Conservation (phyloP, 257 asterid genomes). For the Petunia secreta region DNA sequence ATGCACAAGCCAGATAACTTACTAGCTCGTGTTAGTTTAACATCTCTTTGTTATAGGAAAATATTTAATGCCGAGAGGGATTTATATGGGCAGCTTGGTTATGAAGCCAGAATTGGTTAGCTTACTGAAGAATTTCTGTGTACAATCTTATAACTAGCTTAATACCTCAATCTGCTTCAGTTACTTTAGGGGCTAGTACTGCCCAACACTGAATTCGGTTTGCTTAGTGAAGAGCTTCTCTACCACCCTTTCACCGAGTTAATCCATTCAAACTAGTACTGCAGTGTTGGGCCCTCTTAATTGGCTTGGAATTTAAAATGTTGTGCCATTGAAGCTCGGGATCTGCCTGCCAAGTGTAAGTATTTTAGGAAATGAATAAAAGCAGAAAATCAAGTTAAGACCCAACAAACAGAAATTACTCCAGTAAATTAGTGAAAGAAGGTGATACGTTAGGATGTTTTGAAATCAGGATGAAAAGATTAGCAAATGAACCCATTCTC, state of each 20-base stretch:
- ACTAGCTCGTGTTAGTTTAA: background rate
- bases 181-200: background rate
- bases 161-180: constrained; percentile 6
- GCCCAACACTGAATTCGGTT: constrained; percentile 3
- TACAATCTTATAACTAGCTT: background rate
- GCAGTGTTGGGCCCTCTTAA: background rate
- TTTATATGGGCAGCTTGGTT: background rate
- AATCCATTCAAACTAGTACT: background rate
- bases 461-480: constrained; percentile 4
- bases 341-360: background rate
- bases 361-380: constrained; percentile 21
- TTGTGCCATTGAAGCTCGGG: constrained; percentile 13
- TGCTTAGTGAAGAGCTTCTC: background rate
- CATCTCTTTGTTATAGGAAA: constrained; percentile 7
- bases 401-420: background rate
- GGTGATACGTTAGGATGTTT: constrained; percentile 4
- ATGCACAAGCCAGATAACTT: background rate
- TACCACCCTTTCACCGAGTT: constrained; percentile 1
- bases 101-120: constrained; percentile 12
- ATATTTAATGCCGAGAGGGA: background rate
- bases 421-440: constrained; percentile 16
- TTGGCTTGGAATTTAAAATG: background rate
- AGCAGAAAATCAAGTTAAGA: background rate
- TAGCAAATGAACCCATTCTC: background rate
- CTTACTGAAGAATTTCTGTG: background rate